Evolutionary conservation across 805 yeast genomes (phyloP).

Genomic region (Suhomyces sp.): DNA sequence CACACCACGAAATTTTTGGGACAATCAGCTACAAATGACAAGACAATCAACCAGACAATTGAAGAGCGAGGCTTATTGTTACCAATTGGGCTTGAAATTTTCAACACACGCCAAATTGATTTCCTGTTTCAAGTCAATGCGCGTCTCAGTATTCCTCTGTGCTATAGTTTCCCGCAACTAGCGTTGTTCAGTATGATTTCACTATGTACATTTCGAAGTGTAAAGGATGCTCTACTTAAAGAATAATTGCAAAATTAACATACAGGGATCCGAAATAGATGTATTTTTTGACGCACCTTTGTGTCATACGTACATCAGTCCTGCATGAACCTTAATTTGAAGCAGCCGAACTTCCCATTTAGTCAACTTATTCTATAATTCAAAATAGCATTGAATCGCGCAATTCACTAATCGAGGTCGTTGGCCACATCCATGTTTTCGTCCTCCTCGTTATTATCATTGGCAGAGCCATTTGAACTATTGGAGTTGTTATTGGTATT

Average conservation of each 20-base stretch:
- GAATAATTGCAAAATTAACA: neutral
- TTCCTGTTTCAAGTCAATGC: neutral
- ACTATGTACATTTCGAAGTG: neutral
- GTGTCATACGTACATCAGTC: neutral
- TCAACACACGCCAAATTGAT: neutral
- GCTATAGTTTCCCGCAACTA: neutral
- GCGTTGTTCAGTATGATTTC: neutral
- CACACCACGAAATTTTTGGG: neutral
- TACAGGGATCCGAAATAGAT: neutral
- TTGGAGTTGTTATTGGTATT: neutral
- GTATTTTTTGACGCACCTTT: neutral
- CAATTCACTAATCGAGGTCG: constrained; percentile 1
- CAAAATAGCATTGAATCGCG: neutral
- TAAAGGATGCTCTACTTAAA: neutral
- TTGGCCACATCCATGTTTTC: constrained; percentile 1
- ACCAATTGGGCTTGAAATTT: neutral
- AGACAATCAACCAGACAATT: neutral
- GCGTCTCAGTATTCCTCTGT: neutral
- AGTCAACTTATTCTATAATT: neutral
- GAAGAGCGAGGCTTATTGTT: neutral
- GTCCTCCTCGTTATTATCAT: neutral
- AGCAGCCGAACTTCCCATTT: neutral
- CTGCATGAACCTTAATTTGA: neutral
- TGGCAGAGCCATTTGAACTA: neutral
- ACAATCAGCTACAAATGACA: neutral